phyloP scores from a whole-genome alignment of 352 stramenopile genomes.

The Phytophthora pinifolia region DNA sequence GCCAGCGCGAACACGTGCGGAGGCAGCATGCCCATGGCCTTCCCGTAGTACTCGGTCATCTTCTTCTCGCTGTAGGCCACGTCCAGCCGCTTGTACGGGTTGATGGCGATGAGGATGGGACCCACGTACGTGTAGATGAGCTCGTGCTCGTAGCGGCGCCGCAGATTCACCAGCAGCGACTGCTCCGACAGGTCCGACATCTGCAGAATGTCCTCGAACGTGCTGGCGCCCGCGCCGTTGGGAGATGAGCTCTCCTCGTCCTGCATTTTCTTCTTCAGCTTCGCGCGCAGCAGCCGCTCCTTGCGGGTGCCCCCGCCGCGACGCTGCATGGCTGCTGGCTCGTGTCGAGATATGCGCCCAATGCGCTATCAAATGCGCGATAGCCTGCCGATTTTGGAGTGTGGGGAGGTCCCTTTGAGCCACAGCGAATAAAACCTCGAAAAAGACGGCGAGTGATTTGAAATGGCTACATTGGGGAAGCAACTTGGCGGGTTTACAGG shows the following conservation, averaged over 20 bases:
- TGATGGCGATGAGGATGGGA: conserved; percentile 91
- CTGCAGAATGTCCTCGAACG: conserved; percentile 89
- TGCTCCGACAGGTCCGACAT: conserved; percentile 90
- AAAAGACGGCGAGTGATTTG: no score
- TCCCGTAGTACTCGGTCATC: conserved; percentile 91
- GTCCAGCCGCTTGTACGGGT: conserved; percentile 88
- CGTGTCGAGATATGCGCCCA: conserved; percentile 25
- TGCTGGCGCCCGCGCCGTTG: conserved; percentile 34
- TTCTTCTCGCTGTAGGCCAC: conserved; percentile 64
- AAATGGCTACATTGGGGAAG: no score
- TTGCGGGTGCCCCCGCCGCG: conserved; percentile 65
- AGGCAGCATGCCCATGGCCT: conserved; percentile 73
- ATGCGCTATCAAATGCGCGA: conserved; percentile 28
- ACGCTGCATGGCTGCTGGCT: conserved; percentile 24
- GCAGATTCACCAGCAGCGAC: conserved; percentile 88
- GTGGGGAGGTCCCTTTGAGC: no score
- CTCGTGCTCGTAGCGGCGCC: conserved; percentile 90
- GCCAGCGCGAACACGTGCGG: conserved; percentile 92
- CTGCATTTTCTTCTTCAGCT: conserved; percentile 87
- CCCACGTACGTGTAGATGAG: conserved; percentile 95
- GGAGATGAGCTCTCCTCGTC: conserved; percentile 51
- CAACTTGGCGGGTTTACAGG: no score
- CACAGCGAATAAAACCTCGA: no score
- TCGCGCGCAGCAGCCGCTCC: conserved; percentile 82
- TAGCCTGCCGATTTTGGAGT: conserved; percentile 26